Base-by-base conservation (phyloP, 1,139 yeast genomes). In the Trichomonascaceae sp. region DNA sequence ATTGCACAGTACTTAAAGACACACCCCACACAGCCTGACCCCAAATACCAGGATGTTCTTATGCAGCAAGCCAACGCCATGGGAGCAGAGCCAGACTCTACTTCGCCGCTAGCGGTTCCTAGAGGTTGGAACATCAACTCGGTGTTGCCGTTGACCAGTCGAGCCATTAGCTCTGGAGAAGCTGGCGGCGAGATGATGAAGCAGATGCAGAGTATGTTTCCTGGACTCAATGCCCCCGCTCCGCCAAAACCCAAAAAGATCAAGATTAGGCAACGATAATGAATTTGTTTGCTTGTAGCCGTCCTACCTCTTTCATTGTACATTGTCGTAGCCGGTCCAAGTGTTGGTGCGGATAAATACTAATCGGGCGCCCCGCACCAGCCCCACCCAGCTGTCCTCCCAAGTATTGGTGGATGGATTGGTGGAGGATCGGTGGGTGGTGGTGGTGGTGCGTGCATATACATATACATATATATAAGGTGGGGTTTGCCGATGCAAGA, bases 111-210 rank as follows among this genome's bases (percentile, higher is more conserved):
- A 39, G 93, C 94, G 14, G 63, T 60, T 40, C 95, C 92, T 14
- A 71, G 73, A 48, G 95, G 95, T 11, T 79, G 81, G 65, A 71
- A 68, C 46, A 78, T 87, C 80, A 84, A 81, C 56, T 71, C 76
- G 4, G 75, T 87, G 33, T 84, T 85, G 16, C 98, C 98, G 13
- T 65, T 84, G 22, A 84, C 79, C 49, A 78, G 93, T 33, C 72
- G 76, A 22, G 75, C 78, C 31, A 68, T 87, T 29, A 68, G 82
- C 62, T 87, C 81, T 29, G 89, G 82, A 47, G 95, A 95, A 35
- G 75, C 76, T 68, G 76, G 85, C 2, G 84, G 79, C 44, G 74
- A 77, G 40, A 48, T 56, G 48, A 67, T 66, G 56, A 64, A 65
- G 57, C 67, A 59, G 57, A 45, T 54, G 51, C 52, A 47, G 33